These are phyloP conservation scores for Cladosporium sp. DNA, from an alignment of 2,329 filamentous ascomycete species.

Conservation along the genomic window DNA sequence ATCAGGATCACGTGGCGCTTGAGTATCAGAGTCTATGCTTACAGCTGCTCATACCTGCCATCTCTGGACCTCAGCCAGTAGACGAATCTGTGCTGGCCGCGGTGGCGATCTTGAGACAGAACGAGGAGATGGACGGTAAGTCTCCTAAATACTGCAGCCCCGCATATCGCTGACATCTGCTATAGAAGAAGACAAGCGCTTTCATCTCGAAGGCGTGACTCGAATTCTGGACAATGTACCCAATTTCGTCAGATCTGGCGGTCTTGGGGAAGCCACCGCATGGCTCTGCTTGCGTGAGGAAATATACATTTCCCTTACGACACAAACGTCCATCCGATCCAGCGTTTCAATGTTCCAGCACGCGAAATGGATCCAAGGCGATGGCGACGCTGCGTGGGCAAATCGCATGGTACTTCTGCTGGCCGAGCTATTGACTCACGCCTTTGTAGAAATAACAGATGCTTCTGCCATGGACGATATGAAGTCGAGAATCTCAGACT, in stretches of 20 bases:
- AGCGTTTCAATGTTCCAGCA: conserved; percentile 23
- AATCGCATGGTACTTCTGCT: conserved; percentile 18
- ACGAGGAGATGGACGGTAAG: conserved; percentile 41
- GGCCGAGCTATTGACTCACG: conserved; percentile 12
- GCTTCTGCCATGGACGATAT: not conserved
- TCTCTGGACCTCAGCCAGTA: conserved; percentile 41
- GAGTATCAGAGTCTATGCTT: conserved; percentile 45
- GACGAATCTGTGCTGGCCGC: conserved; percentile 47
- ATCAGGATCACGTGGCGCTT: conserved; percentile 40
- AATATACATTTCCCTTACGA: conserved; percentile 37
- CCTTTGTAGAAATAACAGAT: conserved; percentile 7
- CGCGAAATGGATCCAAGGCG: conserved; percentile 13
- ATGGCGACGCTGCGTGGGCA: conserved; percentile 15
- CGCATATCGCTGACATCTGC: not conserved
- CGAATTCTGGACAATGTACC: conserved; percentile 38
- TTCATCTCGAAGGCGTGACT: conserved; percentile 37
- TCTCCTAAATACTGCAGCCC: not conserved
- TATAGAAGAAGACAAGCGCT: conserved; percentile 33
- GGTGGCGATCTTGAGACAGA: conserved; percentile 47
- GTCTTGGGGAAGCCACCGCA: conserved; percentile 37
- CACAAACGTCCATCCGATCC: conserved; percentile 30
- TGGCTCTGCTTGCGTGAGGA: conserved; percentile 41
- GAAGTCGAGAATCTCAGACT: not conserved
- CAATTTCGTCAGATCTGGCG: conserved; percentile 35
- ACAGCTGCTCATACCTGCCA: conserved; percentile 43